A percentile compares a stretch with the other conserved stretches of the same genome.
These are phyloP conservation scores for Metrosideros polymorpha DNA, from an alignment of 441 rosid species.

Conservation along the genomic window DNA sequence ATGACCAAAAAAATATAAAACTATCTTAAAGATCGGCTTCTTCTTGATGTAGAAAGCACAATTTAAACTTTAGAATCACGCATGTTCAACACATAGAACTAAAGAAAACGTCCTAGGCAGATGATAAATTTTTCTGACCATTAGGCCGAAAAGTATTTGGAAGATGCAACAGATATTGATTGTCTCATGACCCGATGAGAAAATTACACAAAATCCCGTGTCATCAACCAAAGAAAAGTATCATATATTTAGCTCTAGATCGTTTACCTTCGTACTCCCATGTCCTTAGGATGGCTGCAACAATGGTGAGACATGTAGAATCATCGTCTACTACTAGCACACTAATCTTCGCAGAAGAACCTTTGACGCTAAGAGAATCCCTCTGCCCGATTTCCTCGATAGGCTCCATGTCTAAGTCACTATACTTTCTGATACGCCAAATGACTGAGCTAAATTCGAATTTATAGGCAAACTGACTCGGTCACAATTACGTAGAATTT, in stretches of 20 bases:
- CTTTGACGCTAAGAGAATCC: not conserved
- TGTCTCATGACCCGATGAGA: not conserved
- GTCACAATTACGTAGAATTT: not conserved
- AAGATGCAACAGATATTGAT: not conserved
- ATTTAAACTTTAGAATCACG: not conserved
- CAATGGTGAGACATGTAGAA: slow-evolving; percentile 26
- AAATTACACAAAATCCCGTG: not conserved
- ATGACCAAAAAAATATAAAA: not conserved
- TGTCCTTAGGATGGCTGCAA: slow-evolving; percentile 30
- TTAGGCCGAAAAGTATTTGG: not conserved
- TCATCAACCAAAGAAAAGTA: not conserved
- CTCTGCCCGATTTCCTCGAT: not conserved
- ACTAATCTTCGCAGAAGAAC: slow-evolving; percentile 10
- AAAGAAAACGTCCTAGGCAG: not conserved
- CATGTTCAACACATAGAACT: not conserved
- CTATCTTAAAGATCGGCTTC: not conserved
- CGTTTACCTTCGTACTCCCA: slow-evolving; percentile 31
- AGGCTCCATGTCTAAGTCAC: not conserved
- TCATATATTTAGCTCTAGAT: not conserved
- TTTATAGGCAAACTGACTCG: not conserved
- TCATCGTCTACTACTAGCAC: slow-evolving; percentile 65
- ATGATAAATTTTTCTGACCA: not conserved
- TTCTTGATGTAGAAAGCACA: not conserved
- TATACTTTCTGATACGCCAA: not conserved
- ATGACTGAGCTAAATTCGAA: not conserved